Base-by-base conservation (phyloP, 495 filamentous ascomycete species). In the Pseudevernia furfuracea region DNA sequence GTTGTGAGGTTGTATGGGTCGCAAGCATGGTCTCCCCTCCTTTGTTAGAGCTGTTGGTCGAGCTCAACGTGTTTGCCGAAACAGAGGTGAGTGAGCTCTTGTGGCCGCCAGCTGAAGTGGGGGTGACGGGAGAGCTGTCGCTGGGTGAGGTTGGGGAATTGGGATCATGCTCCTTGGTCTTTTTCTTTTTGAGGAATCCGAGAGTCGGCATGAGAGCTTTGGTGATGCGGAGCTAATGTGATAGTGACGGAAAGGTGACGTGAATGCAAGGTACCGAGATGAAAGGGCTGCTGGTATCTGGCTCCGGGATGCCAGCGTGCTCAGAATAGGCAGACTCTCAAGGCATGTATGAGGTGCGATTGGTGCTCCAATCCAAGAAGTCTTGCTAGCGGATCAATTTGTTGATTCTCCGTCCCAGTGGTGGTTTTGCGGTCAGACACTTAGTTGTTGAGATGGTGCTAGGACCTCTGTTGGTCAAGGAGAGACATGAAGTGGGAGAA, bases 151-250 rank as follows among this genome's bases (percentile, higher is more conserved):
- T 83, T 70, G 82, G 82, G 72, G 85, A 81, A 73, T 83, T 82
- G 66, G 77, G 76, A 73, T 80, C 77, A 73, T 74, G 74, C 78
- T 91, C 88, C 86, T 91, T 96, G 79, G 93, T 95, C 83, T 90
- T 86, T 82, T 95, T 92, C 86, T 96, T 97, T 84, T 97, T 98
- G 72, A 98, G 84, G 72, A 96, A 88, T 67, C 90, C 89, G 60
- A 71, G 64, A 59, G 68, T 70, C 70, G 68, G 67, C 68, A 71
- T 71, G 68, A 62, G 58, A 67, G 65, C 52, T 63, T 46, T 10
- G 41, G 61, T 62, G 43, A 61, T 5, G 48, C 38, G 55, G 41
- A 60, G 56, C 41, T 52, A 49, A 32, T 59, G 64, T 59, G 30
- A 56, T 52, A n/a, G 25, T 38, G 39, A 57, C 58, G 46, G 60